Base-by-base conservation (phyloP, 108 stramenopile species). In the Phaeodactylum tricornutum region DNA sequence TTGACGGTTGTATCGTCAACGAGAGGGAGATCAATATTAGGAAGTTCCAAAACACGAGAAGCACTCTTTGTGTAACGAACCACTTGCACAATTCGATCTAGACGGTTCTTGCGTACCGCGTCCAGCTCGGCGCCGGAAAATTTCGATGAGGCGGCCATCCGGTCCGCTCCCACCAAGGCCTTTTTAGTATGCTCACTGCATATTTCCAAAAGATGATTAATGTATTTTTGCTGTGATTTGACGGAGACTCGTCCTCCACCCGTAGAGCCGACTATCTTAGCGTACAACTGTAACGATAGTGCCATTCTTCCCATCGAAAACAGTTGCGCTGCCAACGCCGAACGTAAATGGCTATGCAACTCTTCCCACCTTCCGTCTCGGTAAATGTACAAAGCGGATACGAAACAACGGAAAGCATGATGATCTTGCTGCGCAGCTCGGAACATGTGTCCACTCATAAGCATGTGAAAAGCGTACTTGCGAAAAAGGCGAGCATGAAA, bases 391-490 rank as follows among this genome's bases (percentile, higher is more conserved):
- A 90, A 63, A 19, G 83, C 76, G 19, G 75, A 75, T 3, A 81
- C 64, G 43, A 90, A 90, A 55, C 88, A 90, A 12, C 88, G 82
- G 55, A 90, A 81, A 28, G 84, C 84, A 54, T 90, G 88, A 19
- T 79, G 73, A 11, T 90, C 78, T 69, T 86, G 88, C 16, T 54
- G 57, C 9, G 79, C 81, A 37, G 79, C 73, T 47, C 84, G 79
- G 59, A 84, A 91, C 89, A 91, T 87, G 57, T 91, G 89, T 9
- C 89, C 89, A 43, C 78, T 77, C 84, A 91, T 86, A 48, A 91
- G 75, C 79, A 91, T 87, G 59, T 91, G 89, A 57, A 91, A 91
- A 22, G 84, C 77, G 67, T 77, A 91, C 40, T 91, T 91, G 38
- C 89, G 77, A 46, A 51, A 62, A 82, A 83, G 68, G 12, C 53